Evolutionary conservation across 352 stramenopile genomes (phyloP).

Genomic region (Globisporangium ultimum): DNA sequence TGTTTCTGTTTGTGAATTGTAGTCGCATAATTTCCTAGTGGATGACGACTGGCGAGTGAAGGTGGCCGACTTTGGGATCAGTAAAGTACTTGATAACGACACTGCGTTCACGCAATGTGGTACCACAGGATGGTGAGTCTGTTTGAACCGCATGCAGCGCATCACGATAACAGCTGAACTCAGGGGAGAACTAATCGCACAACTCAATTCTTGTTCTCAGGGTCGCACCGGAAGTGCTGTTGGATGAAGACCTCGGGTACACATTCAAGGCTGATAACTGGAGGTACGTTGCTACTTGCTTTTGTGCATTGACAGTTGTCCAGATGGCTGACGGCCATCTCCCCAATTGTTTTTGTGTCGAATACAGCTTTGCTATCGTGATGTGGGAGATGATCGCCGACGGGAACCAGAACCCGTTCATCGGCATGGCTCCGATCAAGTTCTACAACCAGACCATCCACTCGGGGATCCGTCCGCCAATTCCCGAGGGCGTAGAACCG

Average conservation of each 20-base stretch:
- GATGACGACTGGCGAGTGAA: constrained; percentile 89
- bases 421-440: constrained; percentile 88
- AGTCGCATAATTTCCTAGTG: constrained; percentile 90
- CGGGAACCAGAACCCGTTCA: constrained; percentile 77
- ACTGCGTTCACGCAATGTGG: constrained; percentile 85
- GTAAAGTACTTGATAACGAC: constrained; percentile 84
- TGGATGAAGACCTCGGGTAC: constrained; percentile 87
- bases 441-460: constrained; percentile 90
- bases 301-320: too few species aligned
- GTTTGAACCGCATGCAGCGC: neutral
- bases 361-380: constrained; percentile 77
- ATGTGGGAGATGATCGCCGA: constrained; percentile 92
- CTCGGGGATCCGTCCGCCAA: constrained; percentile 60
- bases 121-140: constrained; percentile 77
- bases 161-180: neutral
- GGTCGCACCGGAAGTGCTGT: constrained; percentile 84
- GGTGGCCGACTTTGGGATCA: constrained; percentile 88
- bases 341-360: neutral
- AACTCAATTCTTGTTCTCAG: constrained; percentile 18
- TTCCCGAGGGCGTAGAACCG: constrained; percentile 62
- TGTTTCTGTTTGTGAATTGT: neutral
- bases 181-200: neutral
- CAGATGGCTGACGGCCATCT: too few species aligned
- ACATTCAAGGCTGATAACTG: constrained; percentile 90
- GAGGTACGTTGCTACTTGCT: constrained; percentile 40